Percentiles rank a stretch among this genome's conserved stretches.
Conservation (phyloP, 2,329 filamentous ascomycete genomes). For the Apiospora aurea region DNA sequence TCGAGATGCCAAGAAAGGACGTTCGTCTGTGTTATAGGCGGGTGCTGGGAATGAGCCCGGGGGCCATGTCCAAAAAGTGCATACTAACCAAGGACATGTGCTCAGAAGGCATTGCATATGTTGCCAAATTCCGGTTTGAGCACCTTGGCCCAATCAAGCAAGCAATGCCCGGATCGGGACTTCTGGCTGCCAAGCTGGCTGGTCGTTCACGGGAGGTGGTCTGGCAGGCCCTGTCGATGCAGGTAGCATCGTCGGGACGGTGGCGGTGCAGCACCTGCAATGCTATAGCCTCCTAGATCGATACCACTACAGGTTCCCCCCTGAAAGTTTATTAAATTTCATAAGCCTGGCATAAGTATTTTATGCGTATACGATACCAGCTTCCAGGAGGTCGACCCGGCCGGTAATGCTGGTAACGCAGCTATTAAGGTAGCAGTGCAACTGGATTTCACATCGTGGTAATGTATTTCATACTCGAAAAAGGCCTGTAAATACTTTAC, state of each 20-base stretch:
- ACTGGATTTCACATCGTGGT: too few species aligned
- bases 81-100: not conserved
- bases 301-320: too few species aligned
- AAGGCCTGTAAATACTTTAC: too few species aligned
- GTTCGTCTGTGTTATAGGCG: not conserved
- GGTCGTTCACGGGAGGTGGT: not conserved
- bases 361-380: too few species aligned
- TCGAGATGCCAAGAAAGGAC: not conserved
- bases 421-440: too few species aligned
- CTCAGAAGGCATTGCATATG: not conserved
- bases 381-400: too few species aligned
- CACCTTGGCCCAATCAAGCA: not conserved
- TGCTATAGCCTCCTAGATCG: not conserved
- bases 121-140: not conserved
- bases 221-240: not conserved
- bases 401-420: too few species aligned
- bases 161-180: not conserved
- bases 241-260: not conserved
- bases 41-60: not conserved
- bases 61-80: not conserved
- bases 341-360: too few species aligned
- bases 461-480: too few species aligned
- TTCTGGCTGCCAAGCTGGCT: too few species aligned
- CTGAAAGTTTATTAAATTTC: too few species aligned
- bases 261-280: not conserved